Base-by-base conservation (phyloP, 257 asterid genomes). In the Solanum ossicruentum region DNA sequence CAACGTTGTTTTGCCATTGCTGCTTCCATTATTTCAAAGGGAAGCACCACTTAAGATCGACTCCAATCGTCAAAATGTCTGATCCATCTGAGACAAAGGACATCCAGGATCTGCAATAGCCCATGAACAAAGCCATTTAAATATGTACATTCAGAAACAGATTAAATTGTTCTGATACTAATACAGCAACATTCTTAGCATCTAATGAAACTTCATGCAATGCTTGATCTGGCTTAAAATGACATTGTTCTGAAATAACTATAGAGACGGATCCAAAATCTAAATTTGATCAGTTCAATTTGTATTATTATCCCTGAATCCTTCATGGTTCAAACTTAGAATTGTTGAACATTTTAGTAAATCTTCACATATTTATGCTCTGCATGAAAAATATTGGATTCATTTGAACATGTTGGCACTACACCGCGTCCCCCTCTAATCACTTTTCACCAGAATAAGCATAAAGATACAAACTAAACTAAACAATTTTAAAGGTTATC, bases 1-100 rank as follows among this genome's bases (percentile, higher is more conserved):
- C 91, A 90, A 57, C 81, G 87, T 21, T 88, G 89, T 86, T 92
- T 93, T 63, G 85, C 57, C 86, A 86, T 86, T 60, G 77, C 65
- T 45, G 84, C 84, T 61, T 65, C 77, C 71, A 82, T 82, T 39
- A 60, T 43, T 82, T 15, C 45, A n/a, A 60, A 21, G 57, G 56
- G 71, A 57, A 39, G 83, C 54, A 52, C 18, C 21, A 21, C 65
- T 78, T 26, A 78, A 26, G 83, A 78, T 78, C 10, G 43, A 75
- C 6, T 78, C 11, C 18, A 26, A 18, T 49, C 28, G 12, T 16
- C 66, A 52, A 52, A 52, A 52, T 78, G 66, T 6, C 65, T 39
- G 23, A 36, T 52, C 47, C 28, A 26, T 78, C 18, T 5, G 83
- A 28, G 43, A 78, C 66, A 78, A 78, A 54, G 83, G 28, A 28